Evolutionary conservation across 2,329 filamentous ascomycete species (phyloP).

Genomic region (Colletotrichum salicis): DNA sequence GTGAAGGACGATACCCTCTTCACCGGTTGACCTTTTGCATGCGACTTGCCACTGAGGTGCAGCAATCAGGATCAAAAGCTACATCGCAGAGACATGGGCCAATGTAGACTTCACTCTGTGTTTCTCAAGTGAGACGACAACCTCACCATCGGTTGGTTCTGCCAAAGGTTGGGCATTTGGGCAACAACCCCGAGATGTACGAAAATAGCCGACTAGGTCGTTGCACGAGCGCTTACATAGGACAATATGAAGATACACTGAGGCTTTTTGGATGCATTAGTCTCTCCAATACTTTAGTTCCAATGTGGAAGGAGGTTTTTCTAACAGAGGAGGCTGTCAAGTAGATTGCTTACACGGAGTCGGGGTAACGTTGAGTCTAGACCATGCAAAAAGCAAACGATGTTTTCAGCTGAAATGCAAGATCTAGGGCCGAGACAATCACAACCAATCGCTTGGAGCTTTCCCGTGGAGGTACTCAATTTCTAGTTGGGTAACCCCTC

Average conservation of each 20-base stretch:
- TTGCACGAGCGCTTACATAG: not conserved
- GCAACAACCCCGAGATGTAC: not conserved
- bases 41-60: not conserved
- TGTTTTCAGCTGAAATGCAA: slow-evolving; percentile 27
- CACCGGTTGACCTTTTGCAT: not conserved
- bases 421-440: not conserved
- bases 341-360: slow-evolving; percentile 18
- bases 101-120: not conserved
- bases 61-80: not conserved
- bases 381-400: slow-evolving; percentile 10
- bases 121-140: not conserved
- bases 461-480: not conserved
- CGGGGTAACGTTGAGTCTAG: slow-evolving; percentile 13
- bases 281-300: not conserved
- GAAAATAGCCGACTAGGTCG: not conserved
- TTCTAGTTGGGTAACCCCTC: not conserved
- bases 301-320: slow-evolving; percentile 5
- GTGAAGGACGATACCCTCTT: not conserved
- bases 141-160: not conserved
- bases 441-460: slow-evolving; percentile 10
- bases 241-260: not conserved
- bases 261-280: slow-evolving; percentile 10
- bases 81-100: not conserved
- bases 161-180: not conserved
- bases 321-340: not conserved